phyloP scores from a whole-genome alignment of 1,284 basidiomycete genomes.

The Apiotrichum gracile region DNA sequence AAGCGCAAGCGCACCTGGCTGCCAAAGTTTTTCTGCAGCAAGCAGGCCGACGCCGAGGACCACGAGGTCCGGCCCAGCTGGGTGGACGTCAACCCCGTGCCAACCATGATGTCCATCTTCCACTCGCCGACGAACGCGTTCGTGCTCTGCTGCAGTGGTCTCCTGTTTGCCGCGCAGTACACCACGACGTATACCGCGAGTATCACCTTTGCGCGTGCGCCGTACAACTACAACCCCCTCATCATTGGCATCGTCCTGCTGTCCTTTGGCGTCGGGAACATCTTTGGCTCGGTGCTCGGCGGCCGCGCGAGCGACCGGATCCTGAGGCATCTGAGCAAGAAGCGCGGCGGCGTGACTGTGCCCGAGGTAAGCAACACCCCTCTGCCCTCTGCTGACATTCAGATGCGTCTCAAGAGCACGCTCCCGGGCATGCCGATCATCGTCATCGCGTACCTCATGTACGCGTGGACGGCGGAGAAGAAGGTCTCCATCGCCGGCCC shows the following conservation, averaged over 20 bases:
- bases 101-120: conserved; percentile 57
- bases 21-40: background rate
- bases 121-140: conserved; percentile 61
- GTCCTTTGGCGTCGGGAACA: conserved; percentile 63
- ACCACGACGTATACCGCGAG: conserved; percentile 63
- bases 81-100: conserved; percentile 66
- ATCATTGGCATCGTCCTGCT: conserved; percentile 70
- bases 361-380: conserved; percentile 51
- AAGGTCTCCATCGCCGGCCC: conserved; percentile 57
- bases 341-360: conserved; percentile 57
- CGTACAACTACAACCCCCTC: conserved; percentile 65
- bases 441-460: conserved; percentile 56
- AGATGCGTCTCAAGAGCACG: conserved; percentile 66
- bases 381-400: background rate
- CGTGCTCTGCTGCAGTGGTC: conserved; percentile 62
- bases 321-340: conserved; percentile 54
- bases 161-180: conserved; percentile 66
- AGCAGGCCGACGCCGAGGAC: conserved; percentile 14
- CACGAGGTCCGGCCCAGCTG: conserved; percentile 56
- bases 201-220: conserved; percentile 53
- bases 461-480: conserved; percentile 68
- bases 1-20: background rate
- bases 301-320: conserved; percentile 70
- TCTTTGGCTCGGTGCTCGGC: conserved; percentile 65
- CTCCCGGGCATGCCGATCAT: conserved; percentile 47